Conservation (phyloP, 768 basidiomycete genomes). For the Strobilomyces echinocephalus region DNA sequence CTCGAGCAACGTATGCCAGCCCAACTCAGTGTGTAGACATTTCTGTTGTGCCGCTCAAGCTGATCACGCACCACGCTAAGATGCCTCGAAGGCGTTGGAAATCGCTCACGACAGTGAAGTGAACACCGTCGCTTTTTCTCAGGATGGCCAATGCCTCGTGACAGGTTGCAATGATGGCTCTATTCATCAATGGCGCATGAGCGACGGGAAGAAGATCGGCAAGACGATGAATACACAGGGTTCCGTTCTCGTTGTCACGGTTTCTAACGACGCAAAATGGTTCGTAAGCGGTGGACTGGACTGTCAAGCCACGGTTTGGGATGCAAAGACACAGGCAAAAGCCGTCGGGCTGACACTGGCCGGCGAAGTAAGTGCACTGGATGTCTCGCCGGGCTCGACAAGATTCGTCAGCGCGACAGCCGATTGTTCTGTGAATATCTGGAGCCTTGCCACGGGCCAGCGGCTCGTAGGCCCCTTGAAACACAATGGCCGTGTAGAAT, state of each 20-base stretch:
- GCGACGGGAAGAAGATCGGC: constrained; percentile 9
- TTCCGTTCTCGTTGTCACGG: constrained; percentile 6
- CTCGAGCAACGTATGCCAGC: constrained; percentile 1
- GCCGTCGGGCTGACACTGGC: background rate
- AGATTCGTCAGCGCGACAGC: constrained; percentile 12
- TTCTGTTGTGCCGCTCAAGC: background rate
- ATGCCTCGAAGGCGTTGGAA: constrained; percentile 4
- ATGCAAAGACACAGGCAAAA: constrained; percentile 4
- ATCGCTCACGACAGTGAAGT: background rate
- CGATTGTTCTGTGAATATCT: constrained; percentile 4
- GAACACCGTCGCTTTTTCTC: constrained; percentile 15
- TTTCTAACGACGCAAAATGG: constrained; percentile 16
- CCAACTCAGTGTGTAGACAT: constrained; percentile 1
- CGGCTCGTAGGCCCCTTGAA: constrained; percentile 13
- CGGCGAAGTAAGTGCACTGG: constrained; percentile 5
- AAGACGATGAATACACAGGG: constrained; percentile 5
- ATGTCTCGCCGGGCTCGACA: constrained; percentile 15
- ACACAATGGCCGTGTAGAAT: constrained; percentile 6
- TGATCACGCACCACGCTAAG: background rate
- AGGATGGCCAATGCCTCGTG: constrained; percentile 9
- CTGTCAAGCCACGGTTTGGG: constrained; percentile 9
- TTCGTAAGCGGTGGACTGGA: constrained; percentile 11
- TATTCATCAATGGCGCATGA: constrained; percentile 10
- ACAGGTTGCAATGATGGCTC: constrained; percentile 11
- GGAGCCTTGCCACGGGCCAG: constrained; percentile 10